These are phyloP conservation scores for Beverwykella pulmonaria DNA, from an alignment of 495 filamentous ascomycete genomes.

Conservation along the genomic window DNA sequence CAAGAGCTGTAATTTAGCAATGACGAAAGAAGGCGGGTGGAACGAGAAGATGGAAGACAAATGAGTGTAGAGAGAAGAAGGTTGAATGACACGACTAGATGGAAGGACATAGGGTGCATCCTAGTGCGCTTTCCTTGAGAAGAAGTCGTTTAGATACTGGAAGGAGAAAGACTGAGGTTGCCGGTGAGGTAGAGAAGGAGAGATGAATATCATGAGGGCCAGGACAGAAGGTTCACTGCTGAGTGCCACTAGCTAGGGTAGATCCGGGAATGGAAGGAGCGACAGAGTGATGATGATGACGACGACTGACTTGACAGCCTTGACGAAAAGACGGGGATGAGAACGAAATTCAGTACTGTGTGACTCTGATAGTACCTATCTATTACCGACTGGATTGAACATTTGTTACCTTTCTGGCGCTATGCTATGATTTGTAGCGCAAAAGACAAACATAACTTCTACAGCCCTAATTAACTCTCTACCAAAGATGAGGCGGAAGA, in stretches of 20 bases:
- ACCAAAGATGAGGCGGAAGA: background rate
- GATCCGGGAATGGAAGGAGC: background rate
- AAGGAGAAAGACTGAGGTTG: slow-evolving; percentile 5
- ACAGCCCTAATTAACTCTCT: too few relatives aligned
- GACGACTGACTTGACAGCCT: too few relatives aligned
- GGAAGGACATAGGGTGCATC: slow-evolving; percentile 28
- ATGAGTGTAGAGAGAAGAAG: slow-evolving; percentile 32
- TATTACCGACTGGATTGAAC: too few relatives aligned
- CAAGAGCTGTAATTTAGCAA: slow-evolving; percentile 38
- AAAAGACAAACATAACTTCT: too few relatives aligned
- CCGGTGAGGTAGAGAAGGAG: slow-evolving; percentile 2
- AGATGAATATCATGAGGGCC: slow-evolving; percentile 4
- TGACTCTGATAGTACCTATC: too few relatives aligned
- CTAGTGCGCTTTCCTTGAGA: slow-evolving; percentile 15
- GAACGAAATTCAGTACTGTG: too few relatives aligned
- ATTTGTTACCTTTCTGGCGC: too few relatives aligned
- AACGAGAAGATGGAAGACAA: slow-evolving; percentile 39
- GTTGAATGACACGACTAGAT: background rate
- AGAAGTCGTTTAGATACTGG: background rate
- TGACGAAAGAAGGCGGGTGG: slow-evolving; percentile 31
- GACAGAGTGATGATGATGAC: background rate
- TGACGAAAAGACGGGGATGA: too few relatives aligned
- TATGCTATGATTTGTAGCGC: too few relatives aligned
- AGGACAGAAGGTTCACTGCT: background rate
- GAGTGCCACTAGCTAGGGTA: background rate